A percentile compares a stretch with the other conserved stretches of the same genome.
Conservation (phyloP, 306 rosid genomes). For the Casuarina glauca region DNA sequence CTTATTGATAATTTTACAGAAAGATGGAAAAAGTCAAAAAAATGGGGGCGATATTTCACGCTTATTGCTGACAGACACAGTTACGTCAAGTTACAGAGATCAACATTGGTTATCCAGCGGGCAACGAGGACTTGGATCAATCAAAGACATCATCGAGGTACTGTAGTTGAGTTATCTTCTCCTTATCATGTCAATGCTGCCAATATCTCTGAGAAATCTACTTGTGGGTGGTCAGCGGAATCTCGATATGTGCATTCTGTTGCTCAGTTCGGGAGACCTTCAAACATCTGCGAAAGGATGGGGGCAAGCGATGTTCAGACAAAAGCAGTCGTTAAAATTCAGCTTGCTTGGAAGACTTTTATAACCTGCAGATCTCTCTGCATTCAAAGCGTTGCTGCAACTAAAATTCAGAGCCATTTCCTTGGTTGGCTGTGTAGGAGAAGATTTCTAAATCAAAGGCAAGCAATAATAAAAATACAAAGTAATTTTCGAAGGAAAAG, state of each 20-base stretch:
- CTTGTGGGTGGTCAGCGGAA: constrained; percentile 55
- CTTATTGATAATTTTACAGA: constrained; percentile 42
- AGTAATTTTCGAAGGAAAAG: constrained; percentile 61
- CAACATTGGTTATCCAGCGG: constrained; percentile 51
- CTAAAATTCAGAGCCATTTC: constrained; percentile 59
- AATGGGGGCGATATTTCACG: constrained; percentile 35
- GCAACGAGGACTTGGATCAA: constrained; percentile 56
- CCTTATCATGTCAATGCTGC: constrained; percentile 43
- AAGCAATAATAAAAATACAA: constrained; percentile 63
- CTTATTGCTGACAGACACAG: constrained; percentile 43
- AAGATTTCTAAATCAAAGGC: constrained; percentile 47
- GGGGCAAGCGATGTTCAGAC: constrained; percentile 36
- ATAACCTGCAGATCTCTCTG: constrained; percentile 25
- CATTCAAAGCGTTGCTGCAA: constrained; percentile 48
- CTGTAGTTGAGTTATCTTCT: constrained; percentile 14
- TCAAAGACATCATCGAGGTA: constrained; percentile 35
- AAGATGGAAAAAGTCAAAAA: constrained; percentile 37
- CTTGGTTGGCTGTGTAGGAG: constrained; percentile 64
- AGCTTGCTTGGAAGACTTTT: constrained; percentile 54
- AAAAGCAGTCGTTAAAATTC: constrained; percentile 47
- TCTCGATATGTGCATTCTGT: constrained; percentile 35
- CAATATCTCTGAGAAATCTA: constrained; percentile 48
- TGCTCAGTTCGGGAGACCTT: constrained; percentile 36
- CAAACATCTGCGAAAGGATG: constrained; percentile 20
- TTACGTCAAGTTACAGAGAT: constrained; percentile 49